Base-by-base conservation (phyloP, 768 basidiomycete genomes). In the Termitomyces sp. region DNA sequence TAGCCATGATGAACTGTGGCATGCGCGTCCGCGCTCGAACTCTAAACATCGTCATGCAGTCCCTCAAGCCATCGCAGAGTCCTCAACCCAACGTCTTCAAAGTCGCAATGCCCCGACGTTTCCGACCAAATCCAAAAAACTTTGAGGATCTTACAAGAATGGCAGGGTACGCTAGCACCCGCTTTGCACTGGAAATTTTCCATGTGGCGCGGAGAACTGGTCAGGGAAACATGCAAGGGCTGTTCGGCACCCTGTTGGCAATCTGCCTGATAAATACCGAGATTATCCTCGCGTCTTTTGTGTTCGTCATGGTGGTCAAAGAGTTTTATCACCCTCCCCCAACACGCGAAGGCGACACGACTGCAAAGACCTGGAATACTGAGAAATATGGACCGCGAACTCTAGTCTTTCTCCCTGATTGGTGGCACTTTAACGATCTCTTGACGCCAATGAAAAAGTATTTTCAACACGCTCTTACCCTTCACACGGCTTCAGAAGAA, bases 221-320 rank as follows among this genome's bases (percentile, higher is more conserved):
- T 29, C 81, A 82, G 51, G 72, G 77, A 31, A 79, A 85, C 44
- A 81, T 83, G 2, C 70, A 79, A n/a, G 72, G 74, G 31, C 83
- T 89, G 76, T 89, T 84, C 65, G 77, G 79, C 52, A 74, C 76
- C 2, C 69, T 90, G 49, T 75, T 92, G 61, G 73, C 79, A 4
- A 78, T 85, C 9, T 88, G 86, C 56, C 73, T 93, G 20, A 67
- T 90, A 39, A 89, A 92, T 50, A 88, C 89, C 26, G 91, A 93
- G 66, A 84, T 93, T 49, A 78, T 92, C 41, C 76, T 88, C n/a
- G 90, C 82, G 0, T 85, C 87, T 1, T 70, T 92, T 27, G 71
- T 91, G 5, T 88, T 92, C 56, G 86, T 79, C 1, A 69, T 83
- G 42, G 65, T 89, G 20, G 70, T 89, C 43, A 82, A 86, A 61